Percentiles rank a stretch among this genome's conserved stretches.
Evolutionary conservation across 129 eudicot genomes (phyloP).

Genomic region (Arctium minus): DNA sequence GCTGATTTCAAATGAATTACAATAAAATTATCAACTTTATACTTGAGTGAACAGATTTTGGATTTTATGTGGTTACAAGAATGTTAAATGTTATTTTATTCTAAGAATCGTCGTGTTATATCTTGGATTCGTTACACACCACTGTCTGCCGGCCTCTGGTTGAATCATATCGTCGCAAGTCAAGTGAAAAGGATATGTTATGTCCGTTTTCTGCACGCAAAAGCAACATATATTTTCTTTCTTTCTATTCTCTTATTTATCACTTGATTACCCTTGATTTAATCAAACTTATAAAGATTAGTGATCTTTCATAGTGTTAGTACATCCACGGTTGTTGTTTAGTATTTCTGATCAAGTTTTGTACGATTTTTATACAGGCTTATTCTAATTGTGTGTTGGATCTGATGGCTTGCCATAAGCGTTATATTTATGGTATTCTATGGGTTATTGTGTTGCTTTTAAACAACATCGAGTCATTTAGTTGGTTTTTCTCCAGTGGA

Average conservation of each 20-base stretch:
- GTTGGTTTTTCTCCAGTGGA: conserved; percentile 46
- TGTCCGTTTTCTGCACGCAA: conserved; percentile 13
- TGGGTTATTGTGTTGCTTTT: conserved; percentile 43
- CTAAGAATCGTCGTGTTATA: not conserved
- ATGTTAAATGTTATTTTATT: not conserved
- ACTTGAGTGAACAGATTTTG: not conserved
- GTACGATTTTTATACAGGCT: conserved; percentile 3
- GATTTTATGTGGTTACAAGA: not conserved
- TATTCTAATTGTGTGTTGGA: not conserved
- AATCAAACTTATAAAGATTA: not conserved
- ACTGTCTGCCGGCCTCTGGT: not conserved
- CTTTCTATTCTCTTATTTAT: not conserved
- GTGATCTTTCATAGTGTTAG: not conserved
- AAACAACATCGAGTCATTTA: conserved; percentile 22
- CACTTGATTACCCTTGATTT: not conserved
- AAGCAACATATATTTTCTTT: conserved; percentile 1
- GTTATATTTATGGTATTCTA: not conserved
- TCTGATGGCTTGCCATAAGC: conserved; percentile 16
- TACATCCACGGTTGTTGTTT: too few species aligned
- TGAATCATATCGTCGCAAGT: conserved; percentile 1
- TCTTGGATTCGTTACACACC: not conserved
- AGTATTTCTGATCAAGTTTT: not conserved
- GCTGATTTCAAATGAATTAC: not conserved
- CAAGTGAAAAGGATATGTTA: not conserved
- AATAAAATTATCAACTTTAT: too few species aligned